Base-by-base conservation (phyloP, 2,329 filamentous ascomycete species). In the Sphaerulina musiva region DNA sequence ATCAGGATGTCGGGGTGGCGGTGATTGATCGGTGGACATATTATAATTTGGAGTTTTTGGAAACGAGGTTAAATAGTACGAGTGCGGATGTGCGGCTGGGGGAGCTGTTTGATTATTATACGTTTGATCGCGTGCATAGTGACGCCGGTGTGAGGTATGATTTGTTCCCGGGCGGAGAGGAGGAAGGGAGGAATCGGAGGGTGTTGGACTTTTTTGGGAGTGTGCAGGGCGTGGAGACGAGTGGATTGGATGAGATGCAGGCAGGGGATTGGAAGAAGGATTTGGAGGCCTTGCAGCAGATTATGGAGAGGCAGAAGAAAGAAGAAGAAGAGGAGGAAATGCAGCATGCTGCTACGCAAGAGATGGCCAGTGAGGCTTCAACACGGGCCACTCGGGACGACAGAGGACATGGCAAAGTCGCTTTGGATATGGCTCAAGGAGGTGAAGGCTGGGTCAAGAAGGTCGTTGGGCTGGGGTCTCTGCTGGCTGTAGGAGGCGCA, bases 11-110 rank as follows among this genome's bases (percentile, higher is more conserved):
- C 34, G 93, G 93, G 36, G 93, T 98, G 23, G 93, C 93, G 32
- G 93, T 98, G 60, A 98, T 98, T 69, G 93, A 98, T 71, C 86
- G 93, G 57, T 98, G 95, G 78, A 98, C 93, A 6, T 98, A 97
- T 74, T 97, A 96, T 75, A 95, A 95, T 66, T 82, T 98, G 50
- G 93, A 98, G 66, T 98, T 96, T 70, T 81, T 98, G 32, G 93
- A 98, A 71, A 87, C 83, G 2, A 85, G 95, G 66, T 88, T 97
- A 55, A 85, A 85, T 56, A 91, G 92, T 60, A 83, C 91, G 41
- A 51, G 48, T 67, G 90, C 85, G 62, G 93, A 95, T 69, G 85
- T 91, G 73, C 95, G 90, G 0, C 77, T 98, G 32, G 93, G 91
- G 56, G 90, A 97, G 67, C 76, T 98, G 2, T 98, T 98, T 65